These are phyloP conservation scores for Oryza meyeriana DNA, from an alignment of 176 grass and related monocot genomes.

Conservation along the genomic window DNA sequence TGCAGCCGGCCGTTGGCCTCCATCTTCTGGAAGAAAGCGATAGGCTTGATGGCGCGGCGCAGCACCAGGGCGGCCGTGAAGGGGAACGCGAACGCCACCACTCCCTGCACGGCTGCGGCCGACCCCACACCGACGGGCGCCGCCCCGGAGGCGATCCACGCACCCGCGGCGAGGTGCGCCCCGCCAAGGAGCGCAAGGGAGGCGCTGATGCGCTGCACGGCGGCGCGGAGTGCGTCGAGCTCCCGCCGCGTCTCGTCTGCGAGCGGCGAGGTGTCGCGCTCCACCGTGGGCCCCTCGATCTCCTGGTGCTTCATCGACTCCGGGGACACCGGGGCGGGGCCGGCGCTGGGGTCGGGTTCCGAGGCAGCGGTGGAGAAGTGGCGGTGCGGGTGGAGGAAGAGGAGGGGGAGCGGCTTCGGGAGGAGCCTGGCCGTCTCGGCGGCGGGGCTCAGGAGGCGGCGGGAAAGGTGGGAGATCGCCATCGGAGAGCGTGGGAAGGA, in stretches of 20 bases:
- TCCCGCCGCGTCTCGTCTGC: slow-evolving; percentile 77
- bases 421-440: neutral
- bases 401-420: neutral
- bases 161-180: slow-evolving; percentile 59
- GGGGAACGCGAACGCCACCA: slow-evolving; percentile 77
- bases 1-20: slow-evolving; percentile 82
- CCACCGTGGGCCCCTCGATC: slow-evolving; percentile 92
- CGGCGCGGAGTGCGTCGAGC: slow-evolving; percentile 56
- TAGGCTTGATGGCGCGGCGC: slow-evolving; percentile 74
- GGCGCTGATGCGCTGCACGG: slow-evolving; percentile 62
- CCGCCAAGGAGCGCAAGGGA: slow-evolving; percentile 63
- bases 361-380: slow-evolving; percentile 34
- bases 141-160: slow-evolving; percentile 58
- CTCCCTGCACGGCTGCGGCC: slow-evolving; percentile 47
- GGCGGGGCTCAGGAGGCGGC: slow-evolving; percentile 43
- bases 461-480: slow-evolving; percentile 46
- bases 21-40: slow-evolving; percentile 94
- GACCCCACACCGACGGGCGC: slow-evolving; percentile 49
- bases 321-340: neutral
- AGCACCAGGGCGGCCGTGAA: slow-evolving; percentile 74
- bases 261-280: slow-evolving; percentile 71
- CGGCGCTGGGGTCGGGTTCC: slow-evolving; percentile 10
- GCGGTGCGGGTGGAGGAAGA: slow-evolving; percentile 18
- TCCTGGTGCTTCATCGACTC: slow-evolving; percentile 74
- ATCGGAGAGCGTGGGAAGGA: slow-evolving; percentile 10